Evolutionary conservation across 805 yeast genomes (phyloP).

Genomic region (Lipomyces spencermartinsiae): DNA sequence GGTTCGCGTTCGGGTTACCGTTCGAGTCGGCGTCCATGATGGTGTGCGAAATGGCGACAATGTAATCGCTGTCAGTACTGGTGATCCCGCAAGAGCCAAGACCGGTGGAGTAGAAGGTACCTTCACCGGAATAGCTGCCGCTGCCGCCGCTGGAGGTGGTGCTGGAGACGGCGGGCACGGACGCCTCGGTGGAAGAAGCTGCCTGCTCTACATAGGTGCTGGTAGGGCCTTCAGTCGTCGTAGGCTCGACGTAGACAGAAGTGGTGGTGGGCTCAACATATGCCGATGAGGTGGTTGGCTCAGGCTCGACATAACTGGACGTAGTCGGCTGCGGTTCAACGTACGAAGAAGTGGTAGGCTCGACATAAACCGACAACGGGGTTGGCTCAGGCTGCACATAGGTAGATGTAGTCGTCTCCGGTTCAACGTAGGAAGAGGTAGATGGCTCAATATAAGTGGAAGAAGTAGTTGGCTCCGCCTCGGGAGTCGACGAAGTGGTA

Average conservation of each 20-base stretch:
- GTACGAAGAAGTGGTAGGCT: conserved; percentile 18
- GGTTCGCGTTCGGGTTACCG: conserved; percentile 49
- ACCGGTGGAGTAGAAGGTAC: conserved; percentile 48
- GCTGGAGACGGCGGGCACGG: conserved; percentile 25
- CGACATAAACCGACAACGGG: conserved; percentile 23
- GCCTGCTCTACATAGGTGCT: conserved; percentile 18
- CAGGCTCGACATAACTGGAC: conserved; percentile 17
- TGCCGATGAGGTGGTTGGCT: neutral
- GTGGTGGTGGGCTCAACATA: conserved; percentile 22
- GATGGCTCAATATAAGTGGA: conserved; percentile 21
- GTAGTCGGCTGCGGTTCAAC: conserved; percentile 10
- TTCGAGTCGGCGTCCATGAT: conserved; percentile 53
- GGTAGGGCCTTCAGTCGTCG: conserved; percentile 23
- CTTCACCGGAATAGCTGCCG: conserved; percentile 46
- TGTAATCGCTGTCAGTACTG: conserved; percentile 54
- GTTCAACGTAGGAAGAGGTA: conserved; percentile 9
- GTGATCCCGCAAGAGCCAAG: conserved; percentile 64
- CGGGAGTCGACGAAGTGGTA: conserved; percentile 16
- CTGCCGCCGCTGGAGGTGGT: conserved; percentile 35
- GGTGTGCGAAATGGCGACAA: conserved; percentile 59
- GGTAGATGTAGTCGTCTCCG: conserved; percentile 16
- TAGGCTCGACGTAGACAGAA: conserved; percentile 25
- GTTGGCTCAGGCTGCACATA: conserved; percentile 7
- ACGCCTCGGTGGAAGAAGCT: conserved; percentile 18
- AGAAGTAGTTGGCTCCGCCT: conserved; percentile 16